Evolutionary conservation across 495 filamentous ascomycete species (phyloP), one percentile per base, ranked within the genome.

Genomic region (Apodospora peruviana): DNA sequence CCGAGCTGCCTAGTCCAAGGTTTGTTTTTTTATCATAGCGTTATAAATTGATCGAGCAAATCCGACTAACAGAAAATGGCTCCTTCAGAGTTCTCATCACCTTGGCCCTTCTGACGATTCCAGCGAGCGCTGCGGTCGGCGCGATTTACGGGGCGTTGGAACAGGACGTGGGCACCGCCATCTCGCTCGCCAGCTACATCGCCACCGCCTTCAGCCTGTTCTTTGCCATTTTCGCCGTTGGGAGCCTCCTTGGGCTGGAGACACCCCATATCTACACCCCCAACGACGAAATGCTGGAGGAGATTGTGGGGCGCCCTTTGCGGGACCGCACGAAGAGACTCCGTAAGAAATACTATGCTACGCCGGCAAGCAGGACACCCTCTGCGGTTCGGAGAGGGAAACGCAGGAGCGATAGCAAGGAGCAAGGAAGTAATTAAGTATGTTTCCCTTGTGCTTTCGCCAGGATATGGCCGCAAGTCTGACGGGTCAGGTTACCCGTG

Each of bases 161-260:
- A 24, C 18, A 23, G 12, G 18, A 21, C 19, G 24, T 45, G 16
- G 42, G 23, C 22, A 23, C 29, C 19, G 42, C 42, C 12, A 34
- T 45, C 16, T 45, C 42, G 12, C 42, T 45, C 12, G 42, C 42
- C 2, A 45, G 42, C 25, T 45, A 45, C 42, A 45, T 45, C 19
- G 42, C 25, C 5, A 45, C 42, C 3, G 42, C 42, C 12, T 45
- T 17, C 32, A 24, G 19, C 25, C 42, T 45, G 19, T 45, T 45
- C 25, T 45, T 45, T 34, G 42, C 42, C 10, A 45, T 45, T 45
- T 24, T 45, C n/a, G 42, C 12, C 12, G 42, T 14, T 29, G 42
- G 24, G 24, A 45, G 22, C 42, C 19, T 45, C n/a, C 22, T 45
- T 14, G 42, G 42, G 5, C 22, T 45, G 12, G 42, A 45, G 18